Evolutionary conservation across 495 filamentous ascomycete genomes (phyloP), one percentile per base, ranked within the genome.

Genomic region (Penicillium cinerascens): DNA sequence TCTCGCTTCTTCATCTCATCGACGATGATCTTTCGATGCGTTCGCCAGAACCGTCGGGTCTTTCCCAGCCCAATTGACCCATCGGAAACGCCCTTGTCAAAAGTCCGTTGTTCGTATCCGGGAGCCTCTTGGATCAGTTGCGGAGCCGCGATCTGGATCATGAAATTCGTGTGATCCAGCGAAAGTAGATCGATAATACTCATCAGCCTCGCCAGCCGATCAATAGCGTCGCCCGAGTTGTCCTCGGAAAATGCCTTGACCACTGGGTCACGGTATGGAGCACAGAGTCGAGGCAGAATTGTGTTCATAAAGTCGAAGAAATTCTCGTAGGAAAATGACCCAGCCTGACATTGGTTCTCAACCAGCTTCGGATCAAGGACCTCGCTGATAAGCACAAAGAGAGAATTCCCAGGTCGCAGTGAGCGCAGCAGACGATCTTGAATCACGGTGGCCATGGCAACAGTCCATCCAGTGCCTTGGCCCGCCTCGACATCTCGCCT

Each of bases 141-240:
- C 2, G 91, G 90, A 0, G 90, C 90, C 0, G 86, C 84, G 27
- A 88, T 74, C 61, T 87, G 86, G 10, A 98, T 79, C 69, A 96
- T 82, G 60, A 93, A 97, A 65, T 98, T 98, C 7, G 91, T 88
- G 60, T 97, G 92, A 64, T 98, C 93, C 47, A 97, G 81, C n/a
- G 90, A 87, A 58, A 98, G 83, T 44, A 92, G 78, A 61, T 98
- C 90, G 46, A 97, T 89, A 35, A 95, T 86, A 47, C 85, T 82
- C 62, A 95, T 87, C 23, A 97, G 74, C 26, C 87, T 84, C 48
- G 91, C 86, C 4, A 97, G 75, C 42, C 91, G 87, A 56, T 89
- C 85, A 17, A 96, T 91, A 41, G 92, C 84, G 67, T 91, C 87
- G 1, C 87, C 87, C 4, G 86, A 82, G 20, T 74, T 85, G 59